Percentiles rank a stretch among this genome's conserved stretches.
Conservation (phyloP, 1,284 basidiomycete genomes). For the Trichosporon sp. region DNA sequence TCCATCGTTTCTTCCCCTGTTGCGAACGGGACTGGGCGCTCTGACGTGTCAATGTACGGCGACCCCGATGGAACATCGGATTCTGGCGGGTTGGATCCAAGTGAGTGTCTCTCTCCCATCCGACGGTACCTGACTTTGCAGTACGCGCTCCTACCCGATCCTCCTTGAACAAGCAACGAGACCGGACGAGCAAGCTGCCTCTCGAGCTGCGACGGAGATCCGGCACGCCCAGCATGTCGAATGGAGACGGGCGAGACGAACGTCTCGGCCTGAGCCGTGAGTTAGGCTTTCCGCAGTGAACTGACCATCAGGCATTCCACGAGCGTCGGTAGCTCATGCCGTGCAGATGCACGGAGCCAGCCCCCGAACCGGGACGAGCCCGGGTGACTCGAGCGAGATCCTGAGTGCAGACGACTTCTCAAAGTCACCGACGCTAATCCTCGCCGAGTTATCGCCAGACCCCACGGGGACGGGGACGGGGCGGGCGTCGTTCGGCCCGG, state of each 20-base stretch:
- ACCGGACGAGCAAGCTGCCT: neutral
- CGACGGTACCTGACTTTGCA: neutral
- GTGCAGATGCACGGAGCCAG: slow-evolving; percentile 26
- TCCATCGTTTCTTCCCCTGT: neutral
- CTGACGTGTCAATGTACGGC: neutral
- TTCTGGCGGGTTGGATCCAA: slow-evolving; percentile 1
- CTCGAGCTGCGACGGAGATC: neutral
- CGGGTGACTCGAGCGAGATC: neutral
- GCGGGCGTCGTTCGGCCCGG: neutral
- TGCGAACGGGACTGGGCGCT: neutral
- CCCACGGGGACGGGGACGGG: neutral
- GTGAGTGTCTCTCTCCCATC: neutral
- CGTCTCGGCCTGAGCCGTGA: slow-evolving; percentile 36
- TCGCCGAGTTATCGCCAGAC: neutral
- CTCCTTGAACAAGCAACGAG: slow-evolving; percentile 9
- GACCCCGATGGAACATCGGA: neutral
- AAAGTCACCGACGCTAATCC: neutral
- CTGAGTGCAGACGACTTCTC: slow-evolving; percentile 6
- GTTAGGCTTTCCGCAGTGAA: slow-evolving; percentile 1
- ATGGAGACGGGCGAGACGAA: slow-evolving; percentile 12
- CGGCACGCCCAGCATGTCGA: slow-evolving; percentile 21
- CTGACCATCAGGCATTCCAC: slow-evolving; percentile 36
- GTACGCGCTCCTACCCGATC: slow-evolving; percentile 20
- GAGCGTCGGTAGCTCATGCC: slow-evolving; percentile 36
- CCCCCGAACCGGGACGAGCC: neutral